Evolutionary conservation across 768 basidiomycete species (phyloP).

Genomic region (Boletellus ananas): DNA sequence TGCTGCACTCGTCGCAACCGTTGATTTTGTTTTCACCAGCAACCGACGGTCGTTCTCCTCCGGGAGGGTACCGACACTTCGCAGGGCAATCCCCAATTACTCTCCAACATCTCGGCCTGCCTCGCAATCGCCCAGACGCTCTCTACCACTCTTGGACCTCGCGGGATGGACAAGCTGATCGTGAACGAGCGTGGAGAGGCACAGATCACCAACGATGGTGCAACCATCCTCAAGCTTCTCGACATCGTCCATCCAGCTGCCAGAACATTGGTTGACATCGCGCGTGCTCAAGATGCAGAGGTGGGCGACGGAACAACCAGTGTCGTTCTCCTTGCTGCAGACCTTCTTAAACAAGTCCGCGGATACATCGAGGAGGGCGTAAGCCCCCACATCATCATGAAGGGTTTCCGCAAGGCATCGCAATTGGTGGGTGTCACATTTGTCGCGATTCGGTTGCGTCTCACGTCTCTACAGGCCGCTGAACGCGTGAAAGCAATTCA

Average conservation of each 20-base stretch:
- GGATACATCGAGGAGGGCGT: constrained; percentile 95
- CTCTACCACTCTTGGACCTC: constrained; percentile 91
- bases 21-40: constrained; percentile 45
- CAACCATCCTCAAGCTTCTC: constrained; percentile 94
- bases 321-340: constrained; percentile 91
- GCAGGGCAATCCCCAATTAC: constrained; percentile 86
- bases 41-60: constrained; percentile 96
- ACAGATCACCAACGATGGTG: constrained; percentile 99
- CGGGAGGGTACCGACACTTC: constrained; percentile 96
- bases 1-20: not conserved
- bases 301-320: constrained; percentile 98
- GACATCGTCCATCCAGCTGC: constrained; percentile 99
- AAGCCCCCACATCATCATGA: constrained; percentile 96
- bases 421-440: constrained; percentile 60
- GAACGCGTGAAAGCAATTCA: constrained; percentile 88
- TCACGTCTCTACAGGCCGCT: constrained; percentile 53
- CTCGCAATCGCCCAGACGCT: constrained; percentile 90
- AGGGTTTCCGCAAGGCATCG: constrained; percentile 86
- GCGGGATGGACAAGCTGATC: constrained; percentile 99
- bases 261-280: constrained; percentile 96
- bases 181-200: constrained; percentile 92
- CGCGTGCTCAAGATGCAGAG: constrained; percentile 96
- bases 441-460: constrained; percentile 7
- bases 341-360: constrained; percentile 89
- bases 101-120: constrained; percentile 96